Evolutionary conservation across 108 stramenopile species (phyloP), one percentile per base, ranked within the genome.

Genomic region (Fragilariopsis cylindrus): DNA sequence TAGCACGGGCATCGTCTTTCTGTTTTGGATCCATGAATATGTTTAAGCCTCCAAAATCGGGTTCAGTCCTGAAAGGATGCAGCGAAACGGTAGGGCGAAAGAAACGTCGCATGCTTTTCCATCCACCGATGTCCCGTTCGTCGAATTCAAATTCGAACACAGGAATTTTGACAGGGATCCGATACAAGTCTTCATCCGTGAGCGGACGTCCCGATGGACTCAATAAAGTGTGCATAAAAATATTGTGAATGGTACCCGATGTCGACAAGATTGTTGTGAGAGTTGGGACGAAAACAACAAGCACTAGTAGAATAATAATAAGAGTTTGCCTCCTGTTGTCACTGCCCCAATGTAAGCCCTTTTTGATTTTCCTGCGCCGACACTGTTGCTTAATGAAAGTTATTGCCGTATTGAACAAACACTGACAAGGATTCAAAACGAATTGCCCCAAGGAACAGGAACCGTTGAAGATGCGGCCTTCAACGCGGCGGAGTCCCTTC

Each of bases 351-450:
- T 52, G 13, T 52, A 13, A 13, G 12, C 50, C 50, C 9, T 13
- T 52, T 13, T 9, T 52, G 9, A 9, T 9, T 62, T 21, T 62
- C 21, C 60, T 5, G 39, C 19, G 60, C 7, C n/a, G 7, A 7
- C 39, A 7, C 60, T 42, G 45, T 44, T 55, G 39, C 11, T 39
- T 53, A 55, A 6, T 5, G 52, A 30, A 56, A 7, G 52, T n/a
- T 8, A 18, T 8, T 5, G 54, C 21, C 0, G 18, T 42, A 9
- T 46, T 71, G 57, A 70, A 46, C 55, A 81, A 50, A 60, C 81
- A 81, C 2, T 69, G 68, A 65, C 81, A 81, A 7, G 81, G 75
- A 76, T 81, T 81, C 75, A 81, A 58, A 11, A 76, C 56, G 56
- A 81, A 76, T 67, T 76, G 75, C 30, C 81, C 81, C 21, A 76